Evolutionary conservation across 345 rosid genomes (phyloP), one percentile per base, ranked within the genome.

Genomic region (Gossypium ekmanianum): DNA sequence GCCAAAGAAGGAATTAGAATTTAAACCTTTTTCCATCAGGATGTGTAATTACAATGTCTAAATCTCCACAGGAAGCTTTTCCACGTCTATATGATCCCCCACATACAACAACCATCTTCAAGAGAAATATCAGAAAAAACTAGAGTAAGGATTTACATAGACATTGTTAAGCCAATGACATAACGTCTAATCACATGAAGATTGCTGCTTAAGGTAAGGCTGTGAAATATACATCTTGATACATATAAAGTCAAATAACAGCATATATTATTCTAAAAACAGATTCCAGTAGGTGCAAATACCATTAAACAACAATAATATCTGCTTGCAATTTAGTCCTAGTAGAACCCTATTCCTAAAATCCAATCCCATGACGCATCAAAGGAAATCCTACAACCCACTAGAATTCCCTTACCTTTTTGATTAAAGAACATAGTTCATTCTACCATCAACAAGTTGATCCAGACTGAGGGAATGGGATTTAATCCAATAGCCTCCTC

Each of bases 71-170:
- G 62, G 94, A 88, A 81, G 96, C 84, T 78, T 91, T 95, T 76
- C 99, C 99, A 72, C 98, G 97, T 82, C 98, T 93, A 69, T 88
- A 95, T 75, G 99, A 95, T 80, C 98, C 99, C 75, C 98, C 98
- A 69, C 99, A 95, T 52, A 90, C 79, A 81, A 95, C 83, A 70
- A 66, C 12, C 74, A 88, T 94, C 99, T 93, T 69, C 78, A 82
- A 66, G 61, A 77, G 58, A 84, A 76, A 16, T 55, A 41, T 26
- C 48, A 71, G 22, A 58, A 0, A 74, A n/a, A 34, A 8, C 54
- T 45, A 65, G 24, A 22, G 24, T 22, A 45, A 61, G 64, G 50
- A 45, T 56, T 14, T 11, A 64, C 14, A 62, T 26, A 51, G 3
- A 2, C 55, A 77, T 59, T 26, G 67, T 44, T 55, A 61, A 55